Base-by-base conservation (phyloP, 805 yeast species). In the Lipomyces japonicus region DNA sequence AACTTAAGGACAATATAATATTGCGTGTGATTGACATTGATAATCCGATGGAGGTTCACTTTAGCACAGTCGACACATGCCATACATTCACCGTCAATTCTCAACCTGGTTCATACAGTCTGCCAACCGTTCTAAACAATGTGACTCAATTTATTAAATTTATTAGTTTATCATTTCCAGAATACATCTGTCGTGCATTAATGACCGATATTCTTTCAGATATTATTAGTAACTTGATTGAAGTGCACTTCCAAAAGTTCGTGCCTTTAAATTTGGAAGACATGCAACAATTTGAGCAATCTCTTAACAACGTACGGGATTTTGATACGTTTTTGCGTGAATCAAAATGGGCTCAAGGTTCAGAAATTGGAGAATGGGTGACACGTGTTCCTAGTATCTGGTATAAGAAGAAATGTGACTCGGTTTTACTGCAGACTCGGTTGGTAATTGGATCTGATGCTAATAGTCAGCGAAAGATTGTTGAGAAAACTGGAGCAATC, bases 401-500 rank as follows among this genome's bases (percentile, higher is more conserved):
- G 57, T 54, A 51, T 40, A 44, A 47, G 38, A 54, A 54, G 47
- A 47, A 44, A 23, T 46, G 56, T 32, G 56, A 54, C 44, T 38
- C 42, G 18, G 40, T 54, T 2, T 46, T 54, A 3, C 44, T 36
- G 3, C 18, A 6, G 6, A 36, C 53, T 16, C 45, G 55, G 21
- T 22, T 18, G 42, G 44, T 54, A 16, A 41, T 54, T n/a, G 16
- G 25, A 7, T 18, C 24, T 7, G 56, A 46, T 3, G 49, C 44
- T 26, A 30, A 10, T 18, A 48, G 48, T 24, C 57, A 44, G 14
- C 53, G 47, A n/a, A 44, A 40, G 26, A 54, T 54, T 37, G 58
- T 54, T 14, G 58, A 54, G 48, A 44, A 48, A 24, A 38, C 37
- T 7, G 48, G 48, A 3, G 51, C 42, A 16, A 25, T 50, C 19